Conservation (phyloP, 2,329 filamentous ascomycete genomes). For the Huntiella omanensis region DNA sequence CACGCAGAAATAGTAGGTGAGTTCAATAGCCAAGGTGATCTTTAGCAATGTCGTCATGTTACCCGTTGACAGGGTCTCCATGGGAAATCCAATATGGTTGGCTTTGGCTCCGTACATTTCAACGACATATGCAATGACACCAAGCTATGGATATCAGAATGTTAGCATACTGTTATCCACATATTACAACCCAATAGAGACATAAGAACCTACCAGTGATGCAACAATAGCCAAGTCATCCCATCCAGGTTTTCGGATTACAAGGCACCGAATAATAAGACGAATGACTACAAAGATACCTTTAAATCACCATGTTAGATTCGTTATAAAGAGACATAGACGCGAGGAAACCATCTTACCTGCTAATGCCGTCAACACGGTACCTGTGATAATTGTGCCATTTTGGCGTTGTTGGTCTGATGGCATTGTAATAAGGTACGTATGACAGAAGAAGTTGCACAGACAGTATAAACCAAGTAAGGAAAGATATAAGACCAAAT, state of each 20-base stretch:
- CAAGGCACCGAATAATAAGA: slow-evolving; percentile 10
- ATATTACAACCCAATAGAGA: neutral
- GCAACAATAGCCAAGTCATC: slow-evolving; percentile 13
- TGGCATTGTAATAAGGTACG: slow-evolving; percentile 8
- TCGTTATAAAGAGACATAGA: neutral
- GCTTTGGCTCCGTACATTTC: slow-evolving; percentile 13
- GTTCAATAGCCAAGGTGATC: slow-evolving; percentile 19
- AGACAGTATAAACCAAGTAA: no score
- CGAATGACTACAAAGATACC: slow-evolving; percentile 12
- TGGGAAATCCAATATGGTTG: slow-evolving; percentile 14
- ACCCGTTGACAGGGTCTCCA: slow-evolving; percentile 10
- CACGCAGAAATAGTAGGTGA: slow-evolving; percentile 24
- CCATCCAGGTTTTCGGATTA: slow-evolving; percentile 13
- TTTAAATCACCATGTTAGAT: slow-evolving; percentile 1
- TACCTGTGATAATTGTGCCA: slow-evolving; percentile 12
- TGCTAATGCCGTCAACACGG: slow-evolving; percentile 12
- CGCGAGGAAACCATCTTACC: slow-evolving; percentile 2
- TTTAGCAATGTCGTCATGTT: slow-evolving; percentile 14
- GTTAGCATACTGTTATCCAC: neutral
- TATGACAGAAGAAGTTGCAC: no score
- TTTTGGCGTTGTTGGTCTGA: slow-evolving; percentile 13
- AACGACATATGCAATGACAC: slow-evolving; percentile 12
- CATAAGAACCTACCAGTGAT: slow-evolving; percentile 10
- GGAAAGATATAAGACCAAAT: no score
- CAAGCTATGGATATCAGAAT: neutral